Conservation (phyloP, 2,329 filamentous ascomycete species). For the Gyromitra esculenta region DNA sequence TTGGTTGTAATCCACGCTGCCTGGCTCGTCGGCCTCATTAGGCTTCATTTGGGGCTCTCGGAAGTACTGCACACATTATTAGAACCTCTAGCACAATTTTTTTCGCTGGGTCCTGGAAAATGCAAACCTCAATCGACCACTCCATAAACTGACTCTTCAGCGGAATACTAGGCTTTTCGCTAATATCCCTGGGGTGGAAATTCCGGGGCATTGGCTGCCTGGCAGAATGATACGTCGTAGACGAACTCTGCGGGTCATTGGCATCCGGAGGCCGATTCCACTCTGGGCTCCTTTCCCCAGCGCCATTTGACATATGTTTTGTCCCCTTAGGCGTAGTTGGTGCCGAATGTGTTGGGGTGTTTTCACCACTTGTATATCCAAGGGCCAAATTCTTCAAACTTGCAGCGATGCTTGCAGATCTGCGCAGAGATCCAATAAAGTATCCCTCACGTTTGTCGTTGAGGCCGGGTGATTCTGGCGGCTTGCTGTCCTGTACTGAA, state of each 20-base stretch:
- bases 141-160: conserved; percentile 85
- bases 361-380: conserved; percentile 61
- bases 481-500: conserved; percentile 58
- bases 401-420: conserved; percentile 72
- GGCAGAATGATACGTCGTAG: conserved; percentile 78
- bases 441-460: conserved; percentile 69
- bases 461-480: conserved; percentile 64
- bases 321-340: conserved; percentile 42
- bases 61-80: conserved; percentile 73
- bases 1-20: conserved; percentile 95
- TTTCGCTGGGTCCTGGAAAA: conserved; percentile 10
- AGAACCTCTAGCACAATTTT: conserved; percentile 54
- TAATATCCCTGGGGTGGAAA: conserved; percentile 72
- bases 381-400: conserved; percentile 71
- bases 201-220: conserved; percentile 81
- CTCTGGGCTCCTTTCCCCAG: conserved; percentile 64
- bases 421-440: conserved; percentile 69
- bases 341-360: conserved; percentile 62
- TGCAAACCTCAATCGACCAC: conserved; percentile 82
- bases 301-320: conserved; percentile 46
- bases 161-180: conserved; percentile 73
- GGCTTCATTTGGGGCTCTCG: conserved; percentile 98
- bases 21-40: conserved; percentile 93
- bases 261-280: conserved; percentile 77
- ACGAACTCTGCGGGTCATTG: conserved; percentile 72